These are phyloP conservation scores for Selenicereus undatus DNA, from an alignment of 148 eudicot genomes.

Conservation along the genomic window DNA sequence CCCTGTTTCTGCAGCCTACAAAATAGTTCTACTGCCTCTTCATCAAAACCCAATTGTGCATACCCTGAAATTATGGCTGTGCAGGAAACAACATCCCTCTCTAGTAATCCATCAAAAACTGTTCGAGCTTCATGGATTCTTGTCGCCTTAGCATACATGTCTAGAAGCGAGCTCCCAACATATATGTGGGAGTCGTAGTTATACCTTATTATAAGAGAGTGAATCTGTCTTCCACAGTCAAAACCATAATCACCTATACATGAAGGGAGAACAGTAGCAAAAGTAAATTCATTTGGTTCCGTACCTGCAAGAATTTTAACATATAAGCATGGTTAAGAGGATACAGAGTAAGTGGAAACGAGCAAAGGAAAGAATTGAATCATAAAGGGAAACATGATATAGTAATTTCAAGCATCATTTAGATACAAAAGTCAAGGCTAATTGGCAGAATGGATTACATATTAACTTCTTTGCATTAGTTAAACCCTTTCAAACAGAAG, in stretches of 20 bases:
- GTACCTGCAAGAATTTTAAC: slow-evolving; percentile 46
- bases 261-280: slow-evolving; percentile 65
- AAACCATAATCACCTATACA: slow-evolving; percentile 48
- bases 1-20: slow-evolving; percentile 55
- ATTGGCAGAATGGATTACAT: neutral
- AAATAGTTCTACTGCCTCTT: slow-evolving; percentile 67
- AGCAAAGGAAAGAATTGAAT: neutral
- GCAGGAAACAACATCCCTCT: slow-evolving; percentile 84
- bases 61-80: slow-evolving; percentile 89
- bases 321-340: slow-evolving; percentile 16
- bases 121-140: slow-evolving; percentile 59
- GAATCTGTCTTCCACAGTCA: slow-evolving; percentile 66
- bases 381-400: neutral
- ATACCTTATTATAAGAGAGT: slow-evolving; percentile 50
- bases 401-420: too few relatives aligned
- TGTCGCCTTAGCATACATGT: slow-evolving; percentile 84
- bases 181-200: slow-evolving; percentile 59
- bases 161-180: slow-evolving; percentile 95
- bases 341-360: neutral
- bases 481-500: neutral
- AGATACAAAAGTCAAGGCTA: neutral
- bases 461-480: too few relatives aligned
- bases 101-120: slow-evolving; percentile 59
- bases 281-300: slow-evolving; percentile 82
- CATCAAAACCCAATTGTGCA: slow-evolving; percentile 74